Evolutionary conservation across 495 filamentous ascomycete genomes (phyloP).

Genomic region (Aspergillus baeticus): DNA sequence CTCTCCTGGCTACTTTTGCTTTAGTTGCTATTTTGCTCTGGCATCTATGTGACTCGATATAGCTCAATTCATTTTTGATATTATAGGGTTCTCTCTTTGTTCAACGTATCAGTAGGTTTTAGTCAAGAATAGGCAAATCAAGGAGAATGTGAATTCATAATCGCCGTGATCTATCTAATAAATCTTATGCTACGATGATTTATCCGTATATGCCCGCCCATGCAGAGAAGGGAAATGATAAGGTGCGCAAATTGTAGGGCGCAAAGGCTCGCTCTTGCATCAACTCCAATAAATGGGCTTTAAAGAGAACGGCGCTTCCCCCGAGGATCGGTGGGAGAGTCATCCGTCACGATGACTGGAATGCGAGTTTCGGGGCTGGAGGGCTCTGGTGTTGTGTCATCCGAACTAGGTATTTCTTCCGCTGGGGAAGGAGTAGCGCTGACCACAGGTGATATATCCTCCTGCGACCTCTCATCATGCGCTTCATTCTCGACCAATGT

Average conservation of each 20-base stretch:
- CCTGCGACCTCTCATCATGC: background rate
- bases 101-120: no score
- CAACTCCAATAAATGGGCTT: background rate
- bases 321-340: conserved; percentile 8
- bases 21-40: background rate
- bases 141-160: background rate
- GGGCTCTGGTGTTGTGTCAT: background rate
- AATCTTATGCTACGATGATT: background rate
- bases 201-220: background rate
- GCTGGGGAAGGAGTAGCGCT: background rate
- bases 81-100: background rate
- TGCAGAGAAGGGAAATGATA: no score
- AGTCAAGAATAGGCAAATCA: background rate
- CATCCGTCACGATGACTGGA: conserved; percentile 24
- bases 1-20: background rate
- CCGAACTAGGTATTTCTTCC: background rate
- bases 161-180: background rate
- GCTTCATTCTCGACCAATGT: conserved; percentile 8
- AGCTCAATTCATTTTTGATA: background rate
- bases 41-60: background rate
- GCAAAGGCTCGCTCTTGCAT: no score
- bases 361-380: conserved; percentile 13
- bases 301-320: background rate
- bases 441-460: background rate
- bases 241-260: no score